Conservation (phyloP, 2,329 filamentous ascomycete species). For the Alternaria atra region DNA sequence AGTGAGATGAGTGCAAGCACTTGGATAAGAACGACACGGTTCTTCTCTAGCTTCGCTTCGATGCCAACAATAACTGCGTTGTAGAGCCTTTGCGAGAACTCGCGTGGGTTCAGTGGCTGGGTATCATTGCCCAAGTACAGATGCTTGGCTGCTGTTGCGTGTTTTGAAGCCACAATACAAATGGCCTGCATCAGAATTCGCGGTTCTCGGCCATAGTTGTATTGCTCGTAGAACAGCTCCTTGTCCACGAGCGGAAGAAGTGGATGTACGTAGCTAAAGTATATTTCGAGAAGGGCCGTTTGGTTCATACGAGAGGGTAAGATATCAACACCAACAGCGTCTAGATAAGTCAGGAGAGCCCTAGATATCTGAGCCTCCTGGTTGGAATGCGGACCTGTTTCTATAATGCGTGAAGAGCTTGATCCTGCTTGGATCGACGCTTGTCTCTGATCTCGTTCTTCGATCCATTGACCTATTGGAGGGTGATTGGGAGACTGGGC, state of each 20-base stretch:
- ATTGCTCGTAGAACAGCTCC: constrained; percentile 51
- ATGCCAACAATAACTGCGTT: constrained; percentile 54
- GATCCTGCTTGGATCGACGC: constrained; percentile 34
- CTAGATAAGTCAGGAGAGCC: constrained; percentile 49
- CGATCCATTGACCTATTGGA: constrained; percentile 49
- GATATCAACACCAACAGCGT: constrained; percentile 48
- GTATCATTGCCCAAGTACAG: constrained; percentile 51
- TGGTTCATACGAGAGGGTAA: constrained; percentile 49
- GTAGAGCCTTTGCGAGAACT: constrained; percentile 58
- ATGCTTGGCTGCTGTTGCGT: constrained; percentile 53
- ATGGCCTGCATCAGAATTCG: constrained; percentile 56
- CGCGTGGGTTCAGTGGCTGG: constrained; percentile 49
- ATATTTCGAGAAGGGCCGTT: constrained; percentile 55
- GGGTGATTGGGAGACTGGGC: constrained; percentile 40
- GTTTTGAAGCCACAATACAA: constrained; percentile 60
- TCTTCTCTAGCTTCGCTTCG: constrained; percentile 53
- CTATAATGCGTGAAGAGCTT: constrained; percentile 35
- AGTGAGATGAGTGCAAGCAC: constrained; percentile 58
- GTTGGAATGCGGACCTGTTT: constrained; percentile 43
- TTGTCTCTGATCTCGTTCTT: constrained; percentile 39
- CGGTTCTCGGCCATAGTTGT: constrained; percentile 48
- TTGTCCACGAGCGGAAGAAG: constrained; percentile 59
- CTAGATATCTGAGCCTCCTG: constrained; percentile 44
- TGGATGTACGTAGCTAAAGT: constrained; percentile 57
- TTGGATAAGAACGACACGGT: constrained; percentile 58